A percentile compares a stretch with the other conserved stretches of the same genome.
Evolutionary conservation across 208 protist species (phyloP).

Genomic region (Trypanosoma lewisi): DNA sequence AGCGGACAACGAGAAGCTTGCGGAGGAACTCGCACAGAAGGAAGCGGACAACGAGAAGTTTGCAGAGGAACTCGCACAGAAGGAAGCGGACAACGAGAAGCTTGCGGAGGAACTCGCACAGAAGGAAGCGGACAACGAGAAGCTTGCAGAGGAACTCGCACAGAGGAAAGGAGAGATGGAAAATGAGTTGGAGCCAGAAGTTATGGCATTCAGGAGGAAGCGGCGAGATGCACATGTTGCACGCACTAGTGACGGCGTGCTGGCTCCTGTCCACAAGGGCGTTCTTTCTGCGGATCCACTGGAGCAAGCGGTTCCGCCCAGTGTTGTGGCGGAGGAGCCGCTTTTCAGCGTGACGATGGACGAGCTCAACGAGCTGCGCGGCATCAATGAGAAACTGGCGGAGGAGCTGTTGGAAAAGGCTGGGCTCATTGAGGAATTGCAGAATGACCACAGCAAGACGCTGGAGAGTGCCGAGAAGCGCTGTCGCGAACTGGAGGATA

Average conservation of each 20-base stretch:
- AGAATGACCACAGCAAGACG: neutral
- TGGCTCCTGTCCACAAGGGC: neutral
- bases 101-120: neutral
- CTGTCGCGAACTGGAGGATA: neutral
- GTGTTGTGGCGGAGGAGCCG: neutral
- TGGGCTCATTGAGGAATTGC: constrained; percentile 2
- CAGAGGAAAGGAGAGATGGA: constrained; percentile 8
- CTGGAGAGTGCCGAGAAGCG: neutral
- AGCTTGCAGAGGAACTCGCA: constrained; percentile 30
- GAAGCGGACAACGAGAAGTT: neutral
- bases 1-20: neutral
- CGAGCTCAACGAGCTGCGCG: neutral
- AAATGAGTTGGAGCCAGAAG: neutral
- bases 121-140: constrained; percentile 9
- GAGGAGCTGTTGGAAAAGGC: neutral
- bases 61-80: neutral
- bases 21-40: neutral
- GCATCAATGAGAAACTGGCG: neutral
- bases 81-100: neutral
- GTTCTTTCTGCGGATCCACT: neutral
- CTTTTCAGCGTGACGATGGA: constrained; percentile 1
- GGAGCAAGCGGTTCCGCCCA: neutral
- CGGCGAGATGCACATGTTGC: neutral
- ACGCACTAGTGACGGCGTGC: neutral
- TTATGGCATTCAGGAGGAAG: neutral